These are phyloP conservation scores for Scheffersomyces lignicola DNA, from an alignment of 1,139 yeast genomes.

Conservation along the genomic window DNA sequence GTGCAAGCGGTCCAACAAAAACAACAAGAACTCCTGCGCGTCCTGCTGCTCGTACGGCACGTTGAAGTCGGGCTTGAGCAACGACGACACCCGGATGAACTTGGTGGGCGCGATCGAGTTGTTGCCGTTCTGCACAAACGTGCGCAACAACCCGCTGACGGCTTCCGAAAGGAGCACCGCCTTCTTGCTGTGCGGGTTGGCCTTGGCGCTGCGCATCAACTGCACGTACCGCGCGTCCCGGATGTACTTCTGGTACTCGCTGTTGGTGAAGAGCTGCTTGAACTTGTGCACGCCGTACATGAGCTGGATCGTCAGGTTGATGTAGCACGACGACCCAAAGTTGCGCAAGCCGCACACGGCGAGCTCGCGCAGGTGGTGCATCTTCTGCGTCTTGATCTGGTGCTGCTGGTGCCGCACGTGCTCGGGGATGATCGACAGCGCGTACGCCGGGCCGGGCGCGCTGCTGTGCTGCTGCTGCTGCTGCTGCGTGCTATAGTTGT, in stretches of 20 bases:
- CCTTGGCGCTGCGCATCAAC: conserved; percentile 16
- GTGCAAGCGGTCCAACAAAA: conserved; percentile 64
- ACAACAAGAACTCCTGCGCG: conserved; percentile 71
- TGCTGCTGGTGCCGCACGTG: conserved; percentile 18
- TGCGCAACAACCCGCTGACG: conserved; percentile 37
- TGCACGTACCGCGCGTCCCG: conserved; percentile 30
- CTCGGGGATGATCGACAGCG: conserved; percentile 12
- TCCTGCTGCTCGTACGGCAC: conserved; percentile 79
- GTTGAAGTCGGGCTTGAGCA: conserved; percentile 60
- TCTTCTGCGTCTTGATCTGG: conserved; percentile 20
- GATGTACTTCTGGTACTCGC: conserved; percentile 41
- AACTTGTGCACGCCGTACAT: conserved; percentile 54
- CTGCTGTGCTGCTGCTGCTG: conserved; percentile 10
- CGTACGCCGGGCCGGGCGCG: conserved; percentile 13
- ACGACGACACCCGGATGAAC: conserved; percentile 54
- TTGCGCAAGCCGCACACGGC: conserved; percentile 67
- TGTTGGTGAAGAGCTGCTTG: conserved; percentile 41
- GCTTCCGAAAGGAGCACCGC: conserved; percentile 49
- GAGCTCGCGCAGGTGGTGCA: conserved; percentile 39
- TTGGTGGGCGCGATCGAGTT: conserved; percentile 65
- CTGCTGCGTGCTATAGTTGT: conserved; percentile 6
- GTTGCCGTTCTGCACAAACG: conserved; percentile 57
- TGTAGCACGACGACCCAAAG: conserved; percentile 72
- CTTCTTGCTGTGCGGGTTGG: conserved; percentile 24
- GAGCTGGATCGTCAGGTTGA: conserved; percentile 68